Base-by-base conservation (phyloP, 768 basidiomycete genomes). In the Boletus sp. region DNA sequence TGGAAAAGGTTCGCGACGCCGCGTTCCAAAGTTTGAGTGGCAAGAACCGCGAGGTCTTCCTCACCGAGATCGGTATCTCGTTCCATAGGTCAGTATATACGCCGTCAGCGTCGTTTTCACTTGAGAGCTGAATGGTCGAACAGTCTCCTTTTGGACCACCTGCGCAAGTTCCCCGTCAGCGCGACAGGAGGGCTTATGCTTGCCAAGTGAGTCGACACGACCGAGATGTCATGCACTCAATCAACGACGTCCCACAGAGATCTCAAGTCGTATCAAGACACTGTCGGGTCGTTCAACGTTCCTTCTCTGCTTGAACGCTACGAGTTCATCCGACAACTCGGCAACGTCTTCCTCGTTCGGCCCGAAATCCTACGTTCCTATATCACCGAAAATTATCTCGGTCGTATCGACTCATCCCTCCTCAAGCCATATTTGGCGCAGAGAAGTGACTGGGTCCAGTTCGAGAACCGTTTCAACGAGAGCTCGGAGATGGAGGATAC, bases 161-260 rank as follows among this genome's bases (percentile, higher is more conserved):
- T 97, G 54, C 89, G 90, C 67, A 98, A 93, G 74, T 98, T 98
- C 76, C 92, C 94, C 3, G 94, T 99, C 52, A 97, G 89, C 63
- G 94, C 95, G 1, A 94, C 94, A 1, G 97, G 97, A 41, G 97
- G 96, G 15, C 77, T 99, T 50, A 96, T 98, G 92, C 86, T 99
- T 40, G 96, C 97, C 24, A 99, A 98, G 94, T 95, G 61, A 58
- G 86, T 77, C 46, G 10, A 41, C 20, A 30, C n/a, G n/a, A 24
- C 28, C n/a, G 28, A 59, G 6, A 15, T 28, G 24, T 55, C 29
- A 37, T 53, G 29, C 7, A 40, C n/a, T 48, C 30, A 36, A 28
- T 20, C 24, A 24, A 61, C 42, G 4, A 50, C 47, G 5, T 35
- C 52, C 47, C 50, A 41, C 69, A 98, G 95, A 75, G 97, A 99